Conservation (phyloP, 352 stramenopile genomes). For the Pythium chondricola region DNA sequence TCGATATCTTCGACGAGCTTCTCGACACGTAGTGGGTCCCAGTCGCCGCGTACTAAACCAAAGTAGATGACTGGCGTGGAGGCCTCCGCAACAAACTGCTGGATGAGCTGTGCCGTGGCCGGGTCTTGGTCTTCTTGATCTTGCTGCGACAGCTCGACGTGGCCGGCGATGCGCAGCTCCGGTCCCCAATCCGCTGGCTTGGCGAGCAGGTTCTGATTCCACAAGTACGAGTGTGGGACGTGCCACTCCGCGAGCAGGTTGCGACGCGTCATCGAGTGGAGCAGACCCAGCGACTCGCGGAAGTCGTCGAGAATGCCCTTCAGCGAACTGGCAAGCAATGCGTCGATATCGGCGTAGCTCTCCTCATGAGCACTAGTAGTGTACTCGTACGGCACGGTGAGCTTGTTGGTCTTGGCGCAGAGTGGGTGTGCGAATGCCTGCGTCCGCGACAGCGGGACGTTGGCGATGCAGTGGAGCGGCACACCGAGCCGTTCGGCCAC, state of each 20-base stretch:
- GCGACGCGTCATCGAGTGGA: constrained; percentile 24
- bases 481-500: constrained; percentile 68
- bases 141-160: constrained; percentile 24
- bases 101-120: constrained; percentile 5
- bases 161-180: constrained; percentile 52
- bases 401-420: constrained; percentile 18
- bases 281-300: constrained; percentile 43
- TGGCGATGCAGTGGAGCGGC: constrained; percentile 62
- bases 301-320: constrained; percentile 50
- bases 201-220: constrained; percentile 45
- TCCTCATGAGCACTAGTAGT: no score
- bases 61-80: constrained; percentile 39
- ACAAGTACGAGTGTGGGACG: constrained; percentile 71
- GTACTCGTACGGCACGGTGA: constrained; percentile 42
- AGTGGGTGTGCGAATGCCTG: constrained; percentile 55
- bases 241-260: constrained; percentile 42
- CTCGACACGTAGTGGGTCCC: constrained; percentile 28
- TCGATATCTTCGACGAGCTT: constrained; percentile 41
- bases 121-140: constrained; percentile 18
- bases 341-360: no score
- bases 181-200: constrained; percentile 57
- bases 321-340: no score
- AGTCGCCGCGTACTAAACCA: constrained; percentile 41
- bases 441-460: constrained; percentile 43
- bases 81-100: constrained; percentile 24